A percentile compares a stretch with the other conserved stretches of the same genome.
phyloP scores from a whole-genome alignment of 2,329 filamentous ascomycete genomes.

The Penicillium thymicola region DNA sequence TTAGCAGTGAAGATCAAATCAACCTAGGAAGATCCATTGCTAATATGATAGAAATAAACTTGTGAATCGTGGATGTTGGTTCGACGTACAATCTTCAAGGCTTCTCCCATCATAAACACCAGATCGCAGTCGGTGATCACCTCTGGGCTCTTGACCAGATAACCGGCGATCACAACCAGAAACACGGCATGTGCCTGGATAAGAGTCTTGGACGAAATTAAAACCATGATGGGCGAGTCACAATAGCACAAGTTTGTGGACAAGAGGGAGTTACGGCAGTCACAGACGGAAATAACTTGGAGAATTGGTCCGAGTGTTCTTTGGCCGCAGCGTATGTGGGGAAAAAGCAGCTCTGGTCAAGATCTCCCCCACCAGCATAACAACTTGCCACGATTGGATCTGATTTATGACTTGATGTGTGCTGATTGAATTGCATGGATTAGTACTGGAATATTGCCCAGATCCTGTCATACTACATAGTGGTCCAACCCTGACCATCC shows the following conservation, averaged over 20 bases:
- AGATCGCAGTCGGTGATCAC: conserved; percentile 74
- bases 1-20: conserved; percentile 2
- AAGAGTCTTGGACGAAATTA: conserved; percentile 76
- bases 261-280: neutral
- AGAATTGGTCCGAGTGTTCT: conserved; percentile 13
- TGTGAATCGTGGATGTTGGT: neutral
- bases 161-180: conserved; percentile 78
- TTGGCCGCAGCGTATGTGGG: conserved; percentile 20
- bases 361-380: conserved; percentile 13
- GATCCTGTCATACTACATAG: neutral
- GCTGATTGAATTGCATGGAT: neutral
- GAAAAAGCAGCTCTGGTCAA: conserved; percentile 17
- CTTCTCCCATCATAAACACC: conserved; percentile 77
- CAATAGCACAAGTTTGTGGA: neutral
- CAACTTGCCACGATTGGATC: conserved; percentile 6
- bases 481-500: conserved; percentile 3
- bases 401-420: neutral
- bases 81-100: conserved; percentile 70
- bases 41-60: neutral
- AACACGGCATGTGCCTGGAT: conserved; percentile 79
- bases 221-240: conserved; percentile 59
- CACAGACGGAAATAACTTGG: conserved; percentile 5
- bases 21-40: neutral
- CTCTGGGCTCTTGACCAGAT: conserved; percentile 72
- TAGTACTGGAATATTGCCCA: neutral